Percentiles rank a stretch among this genome's conserved stretches.
These are phyloP conservation scores for Fusarium anguioides DNA, from an alignment of 2,329 filamentous ascomycete genomes.

Conservation along the genomic window DNA sequence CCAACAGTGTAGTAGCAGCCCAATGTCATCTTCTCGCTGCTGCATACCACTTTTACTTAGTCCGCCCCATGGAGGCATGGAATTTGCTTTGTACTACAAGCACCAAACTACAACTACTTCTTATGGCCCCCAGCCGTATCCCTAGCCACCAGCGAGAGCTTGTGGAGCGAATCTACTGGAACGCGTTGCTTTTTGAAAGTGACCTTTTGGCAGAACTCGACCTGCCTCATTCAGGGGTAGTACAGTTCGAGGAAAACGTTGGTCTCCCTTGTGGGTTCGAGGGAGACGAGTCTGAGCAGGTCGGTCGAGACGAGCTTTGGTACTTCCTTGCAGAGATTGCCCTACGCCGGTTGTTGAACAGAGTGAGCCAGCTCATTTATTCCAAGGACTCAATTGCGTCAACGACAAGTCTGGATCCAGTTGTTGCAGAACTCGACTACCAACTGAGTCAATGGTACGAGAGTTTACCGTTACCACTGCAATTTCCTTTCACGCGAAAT, in stretches of 20 bases:
- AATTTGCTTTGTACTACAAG: constrained; percentile 81
- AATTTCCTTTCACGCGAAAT: constrained; percentile 78
- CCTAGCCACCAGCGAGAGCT: constrained; percentile 77
- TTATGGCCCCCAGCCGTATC: constrained; percentile 78
- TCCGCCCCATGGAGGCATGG: constrained; percentile 86
- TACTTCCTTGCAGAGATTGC: constrained; percentile 89
- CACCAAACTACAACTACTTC: constrained; percentile 81
- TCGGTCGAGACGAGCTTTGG: constrained; percentile 82
- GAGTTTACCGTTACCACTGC: constrained; percentile 76
- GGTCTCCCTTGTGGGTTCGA: constrained; percentile 83
- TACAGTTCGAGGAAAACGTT: constrained; percentile 83
- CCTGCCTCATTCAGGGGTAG: constrained; percentile 83
- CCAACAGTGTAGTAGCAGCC: constrained; percentile 80
- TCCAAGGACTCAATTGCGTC: constrained; percentile 78
- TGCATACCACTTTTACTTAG: constrained; percentile 85
- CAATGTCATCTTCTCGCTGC: constrained; percentile 85
- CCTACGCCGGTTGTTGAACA: constrained; percentile 78
- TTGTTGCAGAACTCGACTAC: constrained; percentile 83
- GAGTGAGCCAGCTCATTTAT: constrained; percentile 83
- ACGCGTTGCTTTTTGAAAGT: constrained; percentile 82
- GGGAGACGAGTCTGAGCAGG: constrained; percentile 71
- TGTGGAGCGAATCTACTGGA: constrained; percentile 85
- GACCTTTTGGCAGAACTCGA: constrained; percentile 84
- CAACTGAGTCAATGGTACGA: constrained; percentile 89
- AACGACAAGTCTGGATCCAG: constrained; percentile 78